Base-by-base conservation (phyloP, 129 eudicot species). In the Escallonia rubra region DNA sequence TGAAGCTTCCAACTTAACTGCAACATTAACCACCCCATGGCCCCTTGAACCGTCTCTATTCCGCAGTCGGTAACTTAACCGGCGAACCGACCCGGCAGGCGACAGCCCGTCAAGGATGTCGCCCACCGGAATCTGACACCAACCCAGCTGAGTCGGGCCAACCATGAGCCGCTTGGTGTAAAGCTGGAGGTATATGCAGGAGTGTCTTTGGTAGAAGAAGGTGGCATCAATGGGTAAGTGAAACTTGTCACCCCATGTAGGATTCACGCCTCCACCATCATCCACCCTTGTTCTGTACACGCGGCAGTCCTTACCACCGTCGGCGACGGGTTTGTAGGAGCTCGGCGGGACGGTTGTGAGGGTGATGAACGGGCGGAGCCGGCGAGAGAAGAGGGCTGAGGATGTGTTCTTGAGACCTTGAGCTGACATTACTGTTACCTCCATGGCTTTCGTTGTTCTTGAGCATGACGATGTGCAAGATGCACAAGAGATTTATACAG, bases 231-330 rank as follows among this genome's bases (percentile, higher is more conserved):
- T 43, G 8, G 81, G 60, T 23, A 87, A 61, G 23, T 67, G 77
- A 51, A 87, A 84, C 57, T 71, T 87, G 54, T 84, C 85, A 14
- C 90, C 95, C 95, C 95, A 87, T 5, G 78, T 76, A 45, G 90
- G 90, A 68, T 84, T 76, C 16, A 61, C 63, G 0, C 95, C 88
- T 11, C 88, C 90, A 39, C 61, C 57, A 50, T 66, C 77, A 75
- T 79, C 90, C 41, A 84, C 90, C 66, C 61, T 72, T 3, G 95
- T 87, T 13, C 63, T 71, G 86, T 84, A 80, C 61, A 73, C 57
- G 12, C 66, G 78, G 57, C 57, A 2, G 61, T 8, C 59, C 40
- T 54, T 59, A 9, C 46, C 59, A 40, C 65, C 53, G 48, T 52
- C 23, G 67, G 15, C 7, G 34, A 23, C 34, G 1, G 34, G 34